A percentile compares a stretch with the other conserved stretches of the same genome.
These are phyloP conservation scores for Pseudevernia furfuracea DNA, from an alignment of 495 filamentous ascomycete species.

Conservation along the genomic window DNA sequence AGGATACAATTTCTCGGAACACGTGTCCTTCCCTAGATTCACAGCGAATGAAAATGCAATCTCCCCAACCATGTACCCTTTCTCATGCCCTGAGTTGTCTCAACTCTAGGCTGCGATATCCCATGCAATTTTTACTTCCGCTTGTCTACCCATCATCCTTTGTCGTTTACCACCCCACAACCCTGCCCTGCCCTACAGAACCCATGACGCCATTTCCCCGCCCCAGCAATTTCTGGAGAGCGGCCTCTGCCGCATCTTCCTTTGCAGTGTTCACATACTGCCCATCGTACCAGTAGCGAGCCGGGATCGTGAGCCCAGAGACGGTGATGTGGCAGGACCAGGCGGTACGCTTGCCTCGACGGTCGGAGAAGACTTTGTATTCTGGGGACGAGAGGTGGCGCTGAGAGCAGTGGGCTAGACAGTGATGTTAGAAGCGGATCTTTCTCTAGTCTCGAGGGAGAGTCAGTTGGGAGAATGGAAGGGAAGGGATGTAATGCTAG, in stretches of 20 bases:
- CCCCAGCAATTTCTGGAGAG: conserved; percentile 27
- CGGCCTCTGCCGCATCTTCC: conserved; percentile 81
- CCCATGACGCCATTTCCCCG: conserved; percentile 4
- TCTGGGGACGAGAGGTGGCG: conserved; percentile 48
- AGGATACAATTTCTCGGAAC: neutral
- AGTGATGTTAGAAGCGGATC: conserved; percentile 23
- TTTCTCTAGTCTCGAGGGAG: neutral
- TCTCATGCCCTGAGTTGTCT: neutral
- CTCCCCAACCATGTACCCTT: neutral
- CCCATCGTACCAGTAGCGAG: conserved; percentile 88
- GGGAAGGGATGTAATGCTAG: neutral
- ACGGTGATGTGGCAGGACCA: conserved; percentile 68
- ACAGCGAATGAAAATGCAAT: neutral
- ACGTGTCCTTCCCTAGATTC: no score
- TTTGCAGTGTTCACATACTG: conserved; percentile 77
- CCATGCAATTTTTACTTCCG: neutral
- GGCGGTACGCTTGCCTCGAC: conserved; percentile 82
- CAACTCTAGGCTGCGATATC: neutral
- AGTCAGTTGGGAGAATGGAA: neutral
- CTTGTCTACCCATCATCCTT: neutral
- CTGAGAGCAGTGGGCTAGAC: conserved; percentile 53
- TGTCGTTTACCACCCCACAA: conserved; percentile 8
- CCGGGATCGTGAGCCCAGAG: conserved; percentile 44
- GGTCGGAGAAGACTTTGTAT: conserved; percentile 68
- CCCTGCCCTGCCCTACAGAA: conserved; percentile 6